Percentiles rank a stretch among this genome's conserved stretches.
phyloP scores from a whole-genome alignment of 2,329 filamentous ascomycete genomes.

The Aspergillus ruber region DNA sequence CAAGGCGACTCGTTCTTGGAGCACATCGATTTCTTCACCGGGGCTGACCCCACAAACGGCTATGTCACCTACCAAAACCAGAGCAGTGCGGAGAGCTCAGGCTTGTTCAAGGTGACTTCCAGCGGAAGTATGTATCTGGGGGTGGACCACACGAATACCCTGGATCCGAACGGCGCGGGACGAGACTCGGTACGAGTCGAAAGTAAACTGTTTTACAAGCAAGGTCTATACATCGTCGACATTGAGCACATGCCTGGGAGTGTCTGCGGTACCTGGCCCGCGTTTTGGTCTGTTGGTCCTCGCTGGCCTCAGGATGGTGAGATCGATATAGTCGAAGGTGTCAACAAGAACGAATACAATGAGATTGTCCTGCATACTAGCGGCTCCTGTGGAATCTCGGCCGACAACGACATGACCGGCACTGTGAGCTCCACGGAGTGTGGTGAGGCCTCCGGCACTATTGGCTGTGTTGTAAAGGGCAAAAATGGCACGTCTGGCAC shows the following conservation, averaged over 20 bases:
- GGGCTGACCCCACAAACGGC: conserved; percentile 44
- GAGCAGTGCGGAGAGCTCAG: conserved; percentile 29
- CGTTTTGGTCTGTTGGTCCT: conserved; percentile 40
- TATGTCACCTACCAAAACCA: conserved; percentile 46
- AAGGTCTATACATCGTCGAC: conserved; percentile 44
- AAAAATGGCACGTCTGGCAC: conserved; percentile 43
- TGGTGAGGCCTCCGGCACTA: conserved; percentile 33
- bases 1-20: conserved; percentile 44
- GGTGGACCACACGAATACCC: conserved; percentile 35
- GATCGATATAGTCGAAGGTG: conserved; percentile 49
- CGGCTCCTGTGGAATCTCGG: conserved; percentile 36
- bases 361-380: conserved; percentile 47
- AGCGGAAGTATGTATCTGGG: conserved; percentile 38
- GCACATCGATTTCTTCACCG: conserved; percentile 45
- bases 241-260: conserved; percentile 43
- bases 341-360: conserved; percentile 40
- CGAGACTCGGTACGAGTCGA: conserved; percentile 42
- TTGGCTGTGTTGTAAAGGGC: conserved; percentile 38
- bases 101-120: conserved; percentile 30
- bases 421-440: conserved; percentile 44
- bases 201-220: conserved; percentile 39
- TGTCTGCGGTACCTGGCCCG: conserved; percentile 48
- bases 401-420: conserved; percentile 44
- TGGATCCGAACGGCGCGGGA: conserved; percentile 31
- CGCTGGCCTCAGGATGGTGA: conserved; percentile 40